Evolutionary conservation across 2,329 filamentous ascomycete genomes (phyloP), one percentile per base, ranked within the genome.

Genomic region (Pyrenochaeta sp.): DNA sequence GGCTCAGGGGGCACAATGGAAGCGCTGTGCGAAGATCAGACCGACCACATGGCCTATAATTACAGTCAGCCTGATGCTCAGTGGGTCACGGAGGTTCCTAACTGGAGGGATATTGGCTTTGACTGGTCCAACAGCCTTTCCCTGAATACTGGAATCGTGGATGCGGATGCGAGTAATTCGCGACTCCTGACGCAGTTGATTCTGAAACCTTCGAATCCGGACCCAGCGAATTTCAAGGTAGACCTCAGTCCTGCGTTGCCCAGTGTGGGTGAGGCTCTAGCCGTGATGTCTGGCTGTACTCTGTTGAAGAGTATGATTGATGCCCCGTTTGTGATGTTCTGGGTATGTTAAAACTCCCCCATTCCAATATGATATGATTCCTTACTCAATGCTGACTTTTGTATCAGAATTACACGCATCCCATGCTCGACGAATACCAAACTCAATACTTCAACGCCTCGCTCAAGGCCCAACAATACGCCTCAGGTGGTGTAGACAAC

Each of bases 211-310:
- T 41, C 28, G 4, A 29, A 53, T 11, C 15, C 47, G 1, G 48
- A 55, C 22, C 34, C 51, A 4, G 20, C 53, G 2, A 45, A 53
- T n/a, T 13, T 55, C 0, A 32, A 68, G 3, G 54, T 64, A 1
- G 53, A 68, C 7, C 75, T 89, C 0, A 73, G 79, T 22, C 67
- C 75, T 0, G 60, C 69, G 0, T 67, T 86, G 0, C 89, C 89
- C 0, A 89, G 85, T 2, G 77, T 89, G n/a, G 85, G 83, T 0
- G 89, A 94, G 68, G 85, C 86, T 0, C 65, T 94, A 0, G 87
- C 88, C 0, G 87, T 90, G 0, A 78, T 91, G 57, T 80, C 82
- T 0, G 82, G 83, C 3, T 85, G 81, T 23, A 89, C 87, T 0
- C 67, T 91, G 0, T 77, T 91, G 7, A 75, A 85, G 29, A 78